Evolutionary conservation across 345 rosid species (phyloP).

Genomic region (Pugionium cornutum): DNA sequence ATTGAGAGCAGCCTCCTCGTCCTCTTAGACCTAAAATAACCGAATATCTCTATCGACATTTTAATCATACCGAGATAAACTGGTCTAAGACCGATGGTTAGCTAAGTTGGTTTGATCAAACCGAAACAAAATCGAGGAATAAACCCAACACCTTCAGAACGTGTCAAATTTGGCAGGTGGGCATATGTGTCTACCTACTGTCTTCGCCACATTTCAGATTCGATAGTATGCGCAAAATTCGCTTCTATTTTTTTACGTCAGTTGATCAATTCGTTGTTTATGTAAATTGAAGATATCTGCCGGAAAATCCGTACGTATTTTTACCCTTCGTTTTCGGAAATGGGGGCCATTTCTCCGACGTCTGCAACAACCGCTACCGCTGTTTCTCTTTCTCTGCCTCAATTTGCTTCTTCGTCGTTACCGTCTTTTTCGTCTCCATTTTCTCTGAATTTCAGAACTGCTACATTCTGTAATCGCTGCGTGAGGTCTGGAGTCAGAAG

Average conservation of each 20-base stretch:
- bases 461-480: constrained; percentile 24
- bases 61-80: constrained; percentile 10
- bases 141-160: constrained; percentile 16
- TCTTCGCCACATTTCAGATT: constrained; percentile 17
- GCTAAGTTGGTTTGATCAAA: constrained; percentile 3
- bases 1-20: constrained; percentile 7
- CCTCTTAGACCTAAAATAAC: constrained; percentile 11
- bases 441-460: constrained; percentile 31
- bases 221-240: neutral
- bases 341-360: constrained; percentile 44
- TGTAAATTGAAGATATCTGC: constrained; percentile 27
- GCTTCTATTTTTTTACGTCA: neutral
- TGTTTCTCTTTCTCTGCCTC: constrained; percentile 26
- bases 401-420: neutral
- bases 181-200: constrained; percentile 1
- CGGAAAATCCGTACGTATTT: constrained; percentile 20
- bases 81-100: neutral
- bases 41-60: constrained; percentile 1
- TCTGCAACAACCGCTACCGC: constrained; percentile 24
- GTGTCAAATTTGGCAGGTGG: constrained; percentile 37
- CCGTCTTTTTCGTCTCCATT: constrained; percentile 27
- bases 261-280: too few species aligned
- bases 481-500: constrained; percentile 54
- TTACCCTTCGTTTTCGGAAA: constrained; percentile 38
- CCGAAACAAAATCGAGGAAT: constrained; percentile 5